These are phyloP conservation scores for Starmera stellimalicola DNA, from an alignment of 1,139 yeast species.

Conservation along the genomic window DNA sequence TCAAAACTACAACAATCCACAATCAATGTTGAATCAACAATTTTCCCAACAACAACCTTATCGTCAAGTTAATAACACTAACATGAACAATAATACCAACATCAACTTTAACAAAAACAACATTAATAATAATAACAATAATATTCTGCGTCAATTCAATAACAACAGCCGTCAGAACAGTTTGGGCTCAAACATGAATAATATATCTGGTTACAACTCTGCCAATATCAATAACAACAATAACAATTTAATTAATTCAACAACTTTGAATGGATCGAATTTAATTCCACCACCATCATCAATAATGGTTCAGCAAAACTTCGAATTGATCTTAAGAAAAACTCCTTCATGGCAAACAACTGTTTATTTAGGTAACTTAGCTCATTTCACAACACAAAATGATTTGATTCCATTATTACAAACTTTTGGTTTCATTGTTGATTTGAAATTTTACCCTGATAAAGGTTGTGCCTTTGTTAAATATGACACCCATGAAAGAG, in stretches of 20 bases:
- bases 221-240: conserved; percentile 2
- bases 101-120: conserved; percentile 4
- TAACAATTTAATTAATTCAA: conserved; percentile 1
- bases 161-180: conserved; percentile 5
- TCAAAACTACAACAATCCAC: conserved; percentile 4
- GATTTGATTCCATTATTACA: conserved; percentile 72
- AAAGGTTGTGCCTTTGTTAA: conserved; percentile 80
- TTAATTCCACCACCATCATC: conserved; percentile 2
- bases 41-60: neutral
- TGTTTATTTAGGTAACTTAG: conserved; percentile 78
- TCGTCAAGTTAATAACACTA: neutral
- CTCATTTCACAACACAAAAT: conserved; percentile 63
- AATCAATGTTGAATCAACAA: conserved; percentile 13
- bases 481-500: conserved; percentile 79
- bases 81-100: conserved; percentile 11
- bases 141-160: too few species aligned
- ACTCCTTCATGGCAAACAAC: conserved; percentile 84
- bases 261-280: neutral
- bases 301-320: conserved; percentile 42
- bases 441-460: conserved; percentile 73
- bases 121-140: conserved; percentile 11
- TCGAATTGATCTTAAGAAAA: conserved; percentile 64
- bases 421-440: conserved; percentile 74
- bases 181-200: neutral
- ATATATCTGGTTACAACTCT: too few species aligned